Percentiles rank a stretch among this genome's conserved stretches.
Conservation (phyloP, 441 rosid genomes). For the Aleurites moluccanus region DNA sequence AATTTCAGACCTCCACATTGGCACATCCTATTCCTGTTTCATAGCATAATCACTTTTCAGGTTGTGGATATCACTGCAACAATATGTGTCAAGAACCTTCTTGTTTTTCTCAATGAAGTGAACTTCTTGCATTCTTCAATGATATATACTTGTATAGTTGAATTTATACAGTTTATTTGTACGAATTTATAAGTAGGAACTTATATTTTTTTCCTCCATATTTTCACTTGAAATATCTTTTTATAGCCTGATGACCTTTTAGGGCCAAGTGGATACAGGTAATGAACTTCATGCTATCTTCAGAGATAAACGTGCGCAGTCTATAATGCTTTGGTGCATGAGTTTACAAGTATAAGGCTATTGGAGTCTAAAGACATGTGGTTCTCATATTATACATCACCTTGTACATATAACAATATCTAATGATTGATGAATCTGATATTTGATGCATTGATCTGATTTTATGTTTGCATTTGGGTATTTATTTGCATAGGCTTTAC, state of each 20-base stretch:
- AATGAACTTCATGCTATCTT: neutral
- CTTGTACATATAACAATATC: neutral
- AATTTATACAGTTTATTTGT: no score
- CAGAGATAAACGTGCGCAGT: neutral
- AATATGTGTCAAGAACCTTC: neutral
- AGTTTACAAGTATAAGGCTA: neutral
- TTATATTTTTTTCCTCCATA: no score
- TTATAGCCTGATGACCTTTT: neutral
- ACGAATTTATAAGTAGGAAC: no score
- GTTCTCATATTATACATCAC: neutral
- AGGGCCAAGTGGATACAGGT: neutral
- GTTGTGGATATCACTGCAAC: neutral
- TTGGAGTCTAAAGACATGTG: neutral
- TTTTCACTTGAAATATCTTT: no score
- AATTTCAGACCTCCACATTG: neutral
- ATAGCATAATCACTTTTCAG: neutral
- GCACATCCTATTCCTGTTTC: neutral
- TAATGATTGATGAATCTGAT: neutral
- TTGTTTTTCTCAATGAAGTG: neutral
- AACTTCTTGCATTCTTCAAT: neutral
- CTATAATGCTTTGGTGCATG: neutral
- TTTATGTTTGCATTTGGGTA: neutral
- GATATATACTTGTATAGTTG: no score
- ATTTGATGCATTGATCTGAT: neutral
- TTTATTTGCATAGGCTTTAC: no score